Evolutionary conservation across 106 monocot genomes (phyloP).

Genomic region (Dactylorhiza incarnata): DNA sequence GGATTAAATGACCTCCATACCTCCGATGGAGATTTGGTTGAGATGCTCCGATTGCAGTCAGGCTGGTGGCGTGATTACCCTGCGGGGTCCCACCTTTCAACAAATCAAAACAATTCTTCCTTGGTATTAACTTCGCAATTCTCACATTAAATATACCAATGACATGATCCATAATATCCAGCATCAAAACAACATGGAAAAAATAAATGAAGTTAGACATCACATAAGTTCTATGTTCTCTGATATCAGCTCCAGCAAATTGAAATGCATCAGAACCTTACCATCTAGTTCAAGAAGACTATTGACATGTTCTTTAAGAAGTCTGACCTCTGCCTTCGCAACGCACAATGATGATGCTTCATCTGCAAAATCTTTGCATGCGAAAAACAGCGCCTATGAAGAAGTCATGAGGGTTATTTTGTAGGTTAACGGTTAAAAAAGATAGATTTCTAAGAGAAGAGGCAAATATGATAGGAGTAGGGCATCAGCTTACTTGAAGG

Average conservation of each 20-base stretch:
- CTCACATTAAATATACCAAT: too few relatives aligned
- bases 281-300: conserved; percentile 61
- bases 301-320: conserved; percentile 36
- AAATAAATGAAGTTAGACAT: not conserved
- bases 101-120: too few relatives aligned
- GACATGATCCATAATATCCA: too few relatives aligned
- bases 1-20: too few relatives aligned
- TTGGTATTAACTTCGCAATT: too few relatives aligned
- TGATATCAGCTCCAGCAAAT: not conserved
- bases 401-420: conserved; percentile 1
- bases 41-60: too few relatives aligned
- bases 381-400: conserved; percentile 75
- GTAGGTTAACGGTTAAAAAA: not conserved
- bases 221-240: not conserved
- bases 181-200: not conserved
- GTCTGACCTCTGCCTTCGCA: conserved; percentile 37
- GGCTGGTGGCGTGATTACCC: too few relatives aligned
- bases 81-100: too few relatives aligned
- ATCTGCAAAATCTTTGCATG: conserved; percentile 62
- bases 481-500: conserved; percentile 50
- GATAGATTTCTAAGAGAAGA: not conserved
- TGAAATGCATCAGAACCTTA: conserved; percentile 14
- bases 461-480: not conserved
- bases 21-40: too few relatives aligned
- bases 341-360: conserved; percentile 17